These are phyloP conservation scores for Amanita molliuscula DNA, from an alignment of 768 basidiomycete species.

Conservation along the genomic window DNA sequence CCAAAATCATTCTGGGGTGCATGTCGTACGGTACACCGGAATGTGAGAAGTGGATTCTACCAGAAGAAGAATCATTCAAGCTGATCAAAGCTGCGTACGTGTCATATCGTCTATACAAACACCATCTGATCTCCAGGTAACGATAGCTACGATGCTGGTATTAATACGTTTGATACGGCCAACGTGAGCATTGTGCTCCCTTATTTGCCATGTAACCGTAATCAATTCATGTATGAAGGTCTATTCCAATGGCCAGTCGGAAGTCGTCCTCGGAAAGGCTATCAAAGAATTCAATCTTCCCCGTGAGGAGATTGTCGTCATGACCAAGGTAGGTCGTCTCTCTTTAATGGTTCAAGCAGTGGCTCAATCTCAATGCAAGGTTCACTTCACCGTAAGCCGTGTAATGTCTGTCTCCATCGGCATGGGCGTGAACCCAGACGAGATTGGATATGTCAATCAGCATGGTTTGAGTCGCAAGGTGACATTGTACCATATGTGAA, in stretches of 20 bases:
- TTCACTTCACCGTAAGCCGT: slow-evolving; percentile 18
- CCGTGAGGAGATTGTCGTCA: slow-evolving; percentile 67
- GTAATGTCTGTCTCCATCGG: slow-evolving; percentile 8
- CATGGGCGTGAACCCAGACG: slow-evolving; percentile 17
- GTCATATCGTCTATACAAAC: neutral
- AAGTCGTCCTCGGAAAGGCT: slow-evolving; percentile 60
- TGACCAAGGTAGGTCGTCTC: slow-evolving; percentile 44
- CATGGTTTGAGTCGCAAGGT: slow-evolving; percentile 30
- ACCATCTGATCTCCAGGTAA: neutral
- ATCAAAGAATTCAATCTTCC: slow-evolving; percentile 58
- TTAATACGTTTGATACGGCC: slow-evolving; percentile 54
- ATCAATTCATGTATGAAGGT: slow-evolving; percentile 22
- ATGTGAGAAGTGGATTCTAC: slow-evolving; percentile 39
- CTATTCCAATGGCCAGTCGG: slow-evolving; percentile 59
- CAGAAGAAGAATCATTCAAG: slow-evolving; percentile 38
- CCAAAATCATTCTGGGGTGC: slow-evolving; percentile 53
- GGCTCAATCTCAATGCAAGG: slow-evolving; percentile 6
- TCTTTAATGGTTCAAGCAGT: neutral
- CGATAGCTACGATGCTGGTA: slow-evolving; percentile 46
- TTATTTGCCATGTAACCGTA: neutral
- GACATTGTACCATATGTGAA: neutral
- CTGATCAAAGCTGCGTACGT: slow-evolving; percentile 41
- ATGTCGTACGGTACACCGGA: slow-evolving; percentile 48
- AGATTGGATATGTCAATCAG: slow-evolving; percentile 40
- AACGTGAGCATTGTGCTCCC: slow-evolving; percentile 20